Evolutionary conservation across 2,329 filamentous ascomycete species (phyloP).

Genomic region (Aspergillus sp.): DNA sequence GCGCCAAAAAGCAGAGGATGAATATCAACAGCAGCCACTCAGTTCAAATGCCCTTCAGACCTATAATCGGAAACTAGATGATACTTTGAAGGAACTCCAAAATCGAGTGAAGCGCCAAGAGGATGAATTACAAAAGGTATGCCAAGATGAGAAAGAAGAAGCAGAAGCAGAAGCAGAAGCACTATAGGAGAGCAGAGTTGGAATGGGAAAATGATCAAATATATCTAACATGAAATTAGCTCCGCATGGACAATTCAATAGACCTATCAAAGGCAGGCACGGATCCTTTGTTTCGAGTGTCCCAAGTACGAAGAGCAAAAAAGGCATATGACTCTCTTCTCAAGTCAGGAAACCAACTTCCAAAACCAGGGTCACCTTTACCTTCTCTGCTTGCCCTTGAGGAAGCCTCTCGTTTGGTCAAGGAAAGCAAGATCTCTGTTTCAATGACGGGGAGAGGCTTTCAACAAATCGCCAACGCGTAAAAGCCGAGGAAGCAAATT

Average conservation of each 20-base stretch:
- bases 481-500: conserved; percentile 41
- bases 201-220: neutral
- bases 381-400: conserved; percentile 68
- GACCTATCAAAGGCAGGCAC: conserved; percentile 25
- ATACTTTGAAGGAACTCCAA: conserved; percentile 65
- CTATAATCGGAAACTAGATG: conserved; percentile 49
- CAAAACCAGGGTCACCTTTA: conserved; percentile 61
- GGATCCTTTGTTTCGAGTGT: conserved; percentile 29
- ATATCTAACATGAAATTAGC: conserved; percentile 19
- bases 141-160: conserved; percentile 1
- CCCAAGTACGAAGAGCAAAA: conserved; percentile 53
- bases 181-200: neutral
- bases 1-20: conserved; percentile 29
- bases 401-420: conserved; percentile 59
- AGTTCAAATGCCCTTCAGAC: conserved; percentile 23
- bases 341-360: conserved; percentile 60
- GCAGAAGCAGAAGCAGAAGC: neutral
- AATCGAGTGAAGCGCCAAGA: conserved; percentile 45
- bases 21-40: conserved; percentile 23
- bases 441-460: conserved; percentile 36
- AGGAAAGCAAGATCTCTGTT: conserved; percentile 60
- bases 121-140: conserved; percentile 42
- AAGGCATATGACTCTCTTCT: conserved; percentile 62
- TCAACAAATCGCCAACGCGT: conserved; percentile 34
- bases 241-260: conserved; percentile 26